Conservation (phyloP, 2,329 filamentous ascomycete genomes). For the Botrytis sinoallii region DNA sequence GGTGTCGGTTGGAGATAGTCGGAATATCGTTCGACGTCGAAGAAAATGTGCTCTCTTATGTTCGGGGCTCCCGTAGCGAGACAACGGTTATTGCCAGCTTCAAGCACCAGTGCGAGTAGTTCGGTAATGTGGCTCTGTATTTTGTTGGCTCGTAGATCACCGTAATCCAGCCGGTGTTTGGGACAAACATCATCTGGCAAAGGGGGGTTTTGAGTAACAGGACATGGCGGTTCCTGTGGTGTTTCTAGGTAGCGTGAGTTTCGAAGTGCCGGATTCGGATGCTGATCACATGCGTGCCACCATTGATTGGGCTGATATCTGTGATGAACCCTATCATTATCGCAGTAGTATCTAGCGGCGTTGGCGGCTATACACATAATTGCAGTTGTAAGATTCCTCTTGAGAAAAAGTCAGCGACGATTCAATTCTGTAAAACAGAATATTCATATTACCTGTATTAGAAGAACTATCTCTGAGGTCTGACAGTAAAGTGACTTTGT, state of each 20-base stretch:
- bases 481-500: neutral
- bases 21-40: too few relatives aligned
- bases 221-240: rapidly evolving
- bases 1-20: too few relatives aligned
- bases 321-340: rapidly evolving
- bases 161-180: rapidly evolving
- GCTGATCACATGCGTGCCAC: neutral
- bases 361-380: neutral
- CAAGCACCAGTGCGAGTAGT: neutral
- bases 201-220: rapidly evolving
- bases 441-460: neutral
- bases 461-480: neutral
- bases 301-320: neutral
- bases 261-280: neutral
- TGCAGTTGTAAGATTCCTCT: neutral
- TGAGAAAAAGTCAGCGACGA: neutral
- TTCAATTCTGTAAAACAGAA: neutral
- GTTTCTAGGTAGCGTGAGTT: neutral
- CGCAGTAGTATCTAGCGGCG: neutral
- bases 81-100: neutral
- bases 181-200: neutral
- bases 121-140: neutral
- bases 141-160: too few relatives aligned
- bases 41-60: too few relatives aligned
- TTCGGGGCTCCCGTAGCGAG: too few relatives aligned